Conservation (phyloP, 306 rosid species). For the Vicia villosa region DNA sequence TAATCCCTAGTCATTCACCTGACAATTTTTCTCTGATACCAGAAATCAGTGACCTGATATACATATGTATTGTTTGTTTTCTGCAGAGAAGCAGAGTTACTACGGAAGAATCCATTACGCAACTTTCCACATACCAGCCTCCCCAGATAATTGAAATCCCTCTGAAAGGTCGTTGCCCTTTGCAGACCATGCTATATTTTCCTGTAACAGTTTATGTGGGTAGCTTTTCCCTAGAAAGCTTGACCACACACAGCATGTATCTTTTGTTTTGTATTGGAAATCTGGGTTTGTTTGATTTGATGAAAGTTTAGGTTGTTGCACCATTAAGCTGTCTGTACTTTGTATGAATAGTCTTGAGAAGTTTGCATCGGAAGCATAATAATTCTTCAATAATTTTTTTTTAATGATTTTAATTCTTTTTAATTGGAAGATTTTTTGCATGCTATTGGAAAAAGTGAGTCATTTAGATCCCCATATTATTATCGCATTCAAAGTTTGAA, state of each 20-base stretch:
- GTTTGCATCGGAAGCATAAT: not conserved
- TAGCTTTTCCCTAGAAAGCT: slow-evolving; percentile 47
- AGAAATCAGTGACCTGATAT: not conserved
- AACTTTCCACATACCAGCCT: slow-evolving; percentile 74
- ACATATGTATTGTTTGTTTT: not conserved
- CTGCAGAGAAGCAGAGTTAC: slow-evolving; percentile 75
- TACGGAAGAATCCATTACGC: slow-evolving; percentile 83
- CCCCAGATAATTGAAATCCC: slow-evolving; percentile 56
- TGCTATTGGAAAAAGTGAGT: no score
- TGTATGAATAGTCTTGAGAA: not conserved
- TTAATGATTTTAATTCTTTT: no score
- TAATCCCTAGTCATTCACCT: slow-evolving; percentile 30
- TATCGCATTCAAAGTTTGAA: no score
- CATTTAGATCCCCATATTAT: no score
- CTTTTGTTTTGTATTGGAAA: slow-evolving; percentile 1
- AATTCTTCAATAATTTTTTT: not conserved
- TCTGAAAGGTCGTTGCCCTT: not conserved
- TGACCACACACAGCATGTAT: not conserved
- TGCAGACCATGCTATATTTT: not conserved
- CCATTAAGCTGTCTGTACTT: not conserved
- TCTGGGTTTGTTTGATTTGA: slow-evolving; percentile 27
- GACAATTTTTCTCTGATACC: not conserved
- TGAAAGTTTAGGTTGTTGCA: slow-evolving; percentile 5
- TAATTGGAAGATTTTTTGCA: no score
- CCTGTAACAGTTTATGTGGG: not conserved